Percentiles rank a stretch among this genome's conserved stretches.
Conservation (phyloP, 1,284 basidiomycete genomes). For the Leccinum pallidistipes region DNA sequence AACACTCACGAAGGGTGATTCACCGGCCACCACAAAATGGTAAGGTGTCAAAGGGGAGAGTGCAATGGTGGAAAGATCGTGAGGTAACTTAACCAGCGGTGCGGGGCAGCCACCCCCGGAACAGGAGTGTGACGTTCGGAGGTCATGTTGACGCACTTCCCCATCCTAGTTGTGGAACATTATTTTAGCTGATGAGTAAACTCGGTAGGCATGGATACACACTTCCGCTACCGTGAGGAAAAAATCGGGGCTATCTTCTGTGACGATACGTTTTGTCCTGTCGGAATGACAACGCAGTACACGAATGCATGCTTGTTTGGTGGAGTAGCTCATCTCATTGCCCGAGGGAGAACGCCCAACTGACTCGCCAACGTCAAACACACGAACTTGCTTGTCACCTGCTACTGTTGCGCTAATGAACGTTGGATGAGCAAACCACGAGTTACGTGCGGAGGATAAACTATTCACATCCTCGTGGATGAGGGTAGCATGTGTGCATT, state of each 20-base stretch:
- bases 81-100: constrained; percentile 61
- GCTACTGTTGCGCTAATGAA: constrained; percentile 67
- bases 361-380: constrained; percentile 73
- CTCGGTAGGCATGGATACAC: constrained; percentile 17
- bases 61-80: constrained; percentile 64
- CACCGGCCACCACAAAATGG: constrained; percentile 75
- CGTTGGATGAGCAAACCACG: constrained; percentile 13
- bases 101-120: constrained; percentile 54
- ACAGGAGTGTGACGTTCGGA: constrained; percentile 71
- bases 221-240: constrained; percentile 89
- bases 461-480: constrained; percentile 61
- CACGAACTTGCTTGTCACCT: constrained; percentile 77
- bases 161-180: constrained; percentile 47
- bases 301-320: constrained; percentile 48
- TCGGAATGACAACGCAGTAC: constrained; percentile 67
- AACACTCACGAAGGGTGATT: constrained; percentile 60
- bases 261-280: constrained; percentile 80
- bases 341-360: constrained; percentile 38
- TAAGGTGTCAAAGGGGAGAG: constrained; percentile 71
- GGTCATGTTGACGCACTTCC: constrained; percentile 84
- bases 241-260: constrained; percentile 78
- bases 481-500: constrained; percentile 80
- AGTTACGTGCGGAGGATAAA: background rate
- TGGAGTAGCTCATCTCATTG: constrained; percentile 41
- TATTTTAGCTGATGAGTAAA: constrained; percentile 5